Evolutionary conservation across 1,139 yeast genomes (phyloP).

Genomic region (Entelexis sorbosivorans): DNA sequence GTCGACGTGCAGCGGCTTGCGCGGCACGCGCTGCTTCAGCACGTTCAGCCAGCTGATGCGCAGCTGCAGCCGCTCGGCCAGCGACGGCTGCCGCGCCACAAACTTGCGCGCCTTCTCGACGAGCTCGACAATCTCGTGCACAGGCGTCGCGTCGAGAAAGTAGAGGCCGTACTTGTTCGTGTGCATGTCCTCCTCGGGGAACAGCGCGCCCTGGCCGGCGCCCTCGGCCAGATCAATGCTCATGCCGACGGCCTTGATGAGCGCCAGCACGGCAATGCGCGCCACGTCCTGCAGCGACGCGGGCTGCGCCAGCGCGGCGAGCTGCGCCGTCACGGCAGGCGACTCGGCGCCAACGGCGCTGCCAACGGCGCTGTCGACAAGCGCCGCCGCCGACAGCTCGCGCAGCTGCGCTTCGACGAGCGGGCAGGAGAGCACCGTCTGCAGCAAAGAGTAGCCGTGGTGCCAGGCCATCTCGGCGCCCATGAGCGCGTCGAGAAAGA

Average conservation of each 20-base stretch:
- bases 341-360: not conserved
- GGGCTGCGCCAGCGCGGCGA: not conserved
- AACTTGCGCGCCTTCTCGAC: slow-evolving; percentile 20
- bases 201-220: slow-evolving; percentile 20
- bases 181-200: slow-evolving; percentile 29
- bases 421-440: slow-evolving; percentile 31
- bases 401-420: slow-evolving; percentile 29
- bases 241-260: slow-evolving; percentile 25
- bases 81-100: not conserved
- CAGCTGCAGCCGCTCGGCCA: slow-evolving; percentile 16
- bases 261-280: slow-evolving; percentile 24
- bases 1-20: slow-evolving; percentile 22
- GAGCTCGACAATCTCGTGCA: slow-evolving; percentile 19
- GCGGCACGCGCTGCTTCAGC: slow-evolving; percentile 22
- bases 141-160: slow-evolving; percentile 22
- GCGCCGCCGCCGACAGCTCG: not conserved
- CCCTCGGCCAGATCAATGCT: slow-evolving; percentile 20
- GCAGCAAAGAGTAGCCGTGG: slow-evolving; percentile 31
- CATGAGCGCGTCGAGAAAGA: slow-evolving; percentile 28
- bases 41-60: slow-evolving; percentile 21
- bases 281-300: slow-evolving; percentile 17
- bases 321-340: not conserved
- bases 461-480: slow-evolving; percentile 34
- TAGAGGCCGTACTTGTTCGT: slow-evolving; percentile 17
- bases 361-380: not conserved